A percentile compares a stretch with the other conserved stretches of the same genome.
These are phyloP conservation scores for Aspergillus bridgeri DNA, from an alignment of 495 filamentous ascomycete genomes.

Conservation along the genomic window DNA sequence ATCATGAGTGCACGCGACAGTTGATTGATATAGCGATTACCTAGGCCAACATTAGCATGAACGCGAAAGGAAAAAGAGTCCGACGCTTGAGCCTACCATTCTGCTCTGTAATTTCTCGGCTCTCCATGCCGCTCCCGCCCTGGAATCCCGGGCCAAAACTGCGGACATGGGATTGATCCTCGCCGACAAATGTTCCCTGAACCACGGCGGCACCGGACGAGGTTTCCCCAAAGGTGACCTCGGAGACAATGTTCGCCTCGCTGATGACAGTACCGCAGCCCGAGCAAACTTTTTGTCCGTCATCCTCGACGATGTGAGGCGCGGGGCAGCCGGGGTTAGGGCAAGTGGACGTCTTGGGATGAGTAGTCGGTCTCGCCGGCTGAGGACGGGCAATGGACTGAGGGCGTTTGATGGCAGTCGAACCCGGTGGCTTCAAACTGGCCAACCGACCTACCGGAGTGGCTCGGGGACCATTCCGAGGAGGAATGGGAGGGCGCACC, in stretches of 20 bases:
- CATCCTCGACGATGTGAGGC: conserved; percentile 50
- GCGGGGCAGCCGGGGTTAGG: conserved; percentile 48
- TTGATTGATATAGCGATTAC: conserved; percentile 49
- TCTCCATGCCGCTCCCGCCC: conserved; percentile 55
- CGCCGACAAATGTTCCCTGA: conserved; percentile 81
- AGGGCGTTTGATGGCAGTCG: conserved; percentile 40
- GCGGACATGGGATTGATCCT: conserved; percentile 67
- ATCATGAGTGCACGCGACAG: conserved; percentile 53
- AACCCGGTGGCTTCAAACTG: conserved; percentile 34
- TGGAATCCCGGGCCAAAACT: conserved; percentile 56
- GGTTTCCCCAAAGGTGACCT: conserved; percentile 84
- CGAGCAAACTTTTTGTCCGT: conserved; percentile 62
- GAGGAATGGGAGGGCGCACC: conserved; percentile 33
- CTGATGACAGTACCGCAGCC: conserved; percentile 79
- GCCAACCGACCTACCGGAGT: conserved; percentile 42
- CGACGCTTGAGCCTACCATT: conserved; percentile 44
- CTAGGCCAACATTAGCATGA: not conserved
- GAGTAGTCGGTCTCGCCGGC: conserved; percentile 34
- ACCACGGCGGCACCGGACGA: conserved; percentile 82
- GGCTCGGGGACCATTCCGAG: conserved; percentile 28
- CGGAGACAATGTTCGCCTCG: conserved; percentile 82
- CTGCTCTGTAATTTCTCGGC: conserved; percentile 67
- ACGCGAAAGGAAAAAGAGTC: not conserved
- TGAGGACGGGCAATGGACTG: conserved; percentile 33
- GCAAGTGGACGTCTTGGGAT: conserved; percentile 42